Percentiles rank a stretch among this genome's conserved stretches.
Evolutionary conservation across 805 yeast species (phyloP).

Genomic region (Candida xyloterini): DNA sequence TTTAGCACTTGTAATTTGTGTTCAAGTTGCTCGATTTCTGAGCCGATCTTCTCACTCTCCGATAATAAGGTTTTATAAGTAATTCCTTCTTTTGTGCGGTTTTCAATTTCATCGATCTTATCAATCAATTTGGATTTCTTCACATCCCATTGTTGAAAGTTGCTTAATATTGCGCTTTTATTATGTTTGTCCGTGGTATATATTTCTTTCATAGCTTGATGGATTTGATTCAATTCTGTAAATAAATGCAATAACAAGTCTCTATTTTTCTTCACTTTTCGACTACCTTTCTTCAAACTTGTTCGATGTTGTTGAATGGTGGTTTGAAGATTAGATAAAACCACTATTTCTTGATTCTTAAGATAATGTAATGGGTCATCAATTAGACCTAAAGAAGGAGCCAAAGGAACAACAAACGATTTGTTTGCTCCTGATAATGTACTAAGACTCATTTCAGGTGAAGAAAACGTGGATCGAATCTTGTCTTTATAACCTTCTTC

Average conservation of each 20-base stretch:
- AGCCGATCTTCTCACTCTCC: slow-evolving; percentile 34
- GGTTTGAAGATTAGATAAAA: slow-evolving; percentile 25
- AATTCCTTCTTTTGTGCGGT: slow-evolving; percentile 40
- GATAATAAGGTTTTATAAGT: slow-evolving; percentile 37
- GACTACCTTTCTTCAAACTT: slow-evolving; percentile 35
- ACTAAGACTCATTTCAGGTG: slow-evolving; percentile 6
- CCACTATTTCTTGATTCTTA: slow-evolving; percentile 29
- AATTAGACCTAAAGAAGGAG: slow-evolving; percentile 21
- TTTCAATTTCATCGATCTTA: slow-evolving; percentile 39
- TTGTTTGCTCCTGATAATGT: slow-evolving; percentile 10
- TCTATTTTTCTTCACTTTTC: slow-evolving; percentile 32
- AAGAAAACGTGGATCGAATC: slow-evolving; percentile 2
- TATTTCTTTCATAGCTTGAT: slow-evolving; percentile 44
- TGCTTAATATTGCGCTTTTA: slow-evolving; percentile 28
- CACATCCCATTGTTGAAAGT: slow-evolving; percentile 41
- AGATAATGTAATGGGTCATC: slow-evolving; percentile 35
- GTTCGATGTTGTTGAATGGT: slow-evolving; percentile 28
- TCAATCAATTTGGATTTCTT: slow-evolving; percentile 34
- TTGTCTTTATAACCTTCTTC: slow-evolving; percentile 21
- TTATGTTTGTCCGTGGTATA: slow-evolving; percentile 38
- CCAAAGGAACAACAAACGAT: slow-evolving; percentile 11
- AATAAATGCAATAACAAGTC: slow-evolving; percentile 29
- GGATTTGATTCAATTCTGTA: slow-evolving; percentile 39
- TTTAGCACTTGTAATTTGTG: slow-evolving; percentile 32
- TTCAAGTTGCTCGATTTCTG: slow-evolving; percentile 40